Conservation (phyloP, 2,329 filamentous ascomycete genomes). For the Penicillium italicum region DNA sequence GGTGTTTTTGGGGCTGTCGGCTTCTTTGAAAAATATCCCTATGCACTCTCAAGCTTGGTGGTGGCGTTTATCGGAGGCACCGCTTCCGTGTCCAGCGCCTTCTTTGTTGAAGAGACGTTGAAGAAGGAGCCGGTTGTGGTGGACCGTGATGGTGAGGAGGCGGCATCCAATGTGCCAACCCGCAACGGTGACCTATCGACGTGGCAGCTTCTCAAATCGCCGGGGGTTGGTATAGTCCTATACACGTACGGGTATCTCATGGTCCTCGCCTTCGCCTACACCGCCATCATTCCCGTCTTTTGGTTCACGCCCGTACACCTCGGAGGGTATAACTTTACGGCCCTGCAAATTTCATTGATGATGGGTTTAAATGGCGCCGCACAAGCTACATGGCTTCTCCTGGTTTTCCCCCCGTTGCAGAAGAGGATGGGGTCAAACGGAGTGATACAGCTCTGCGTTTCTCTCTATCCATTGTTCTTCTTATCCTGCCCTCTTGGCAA, state of each 20-base stretch:
- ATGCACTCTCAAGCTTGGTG: constrained; percentile 61
- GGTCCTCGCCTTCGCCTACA: constrained; percentile 68
- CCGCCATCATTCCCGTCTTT: constrained; percentile 65
- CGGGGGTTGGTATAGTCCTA: constrained; percentile 64
- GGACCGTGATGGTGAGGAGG: not conserved
- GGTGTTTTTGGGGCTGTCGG: constrained; percentile 51
- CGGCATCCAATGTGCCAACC: not conserved
- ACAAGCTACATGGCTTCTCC: constrained; percentile 68
- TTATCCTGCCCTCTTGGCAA: constrained; percentile 53
- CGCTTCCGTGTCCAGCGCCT: constrained; percentile 48
- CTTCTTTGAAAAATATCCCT: constrained; percentile 64
- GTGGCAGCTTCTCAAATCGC: constrained; percentile 55
- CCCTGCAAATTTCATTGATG: constrained; percentile 62
- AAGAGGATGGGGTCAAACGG: constrained; percentile 62
- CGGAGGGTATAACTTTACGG: constrained; percentile 63
- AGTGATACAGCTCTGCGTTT: constrained; percentile 58
- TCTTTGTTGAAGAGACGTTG: constrained; percentile 51
- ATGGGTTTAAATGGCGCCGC: constrained; percentile 62
- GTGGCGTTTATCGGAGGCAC: constrained; percentile 54
- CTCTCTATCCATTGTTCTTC: constrained; percentile 64
- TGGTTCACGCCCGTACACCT: constrained; percentile 60
- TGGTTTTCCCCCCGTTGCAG: constrained; percentile 67
- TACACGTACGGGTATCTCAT: constrained; percentile 63
- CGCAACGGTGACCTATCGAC: constrained; percentile 22
- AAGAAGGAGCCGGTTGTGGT: constrained; percentile 46